Evolutionary conservation across 2,329 filamentous ascomycete species (phyloP).

Genomic region (Epichloe gansuensis): DNA sequence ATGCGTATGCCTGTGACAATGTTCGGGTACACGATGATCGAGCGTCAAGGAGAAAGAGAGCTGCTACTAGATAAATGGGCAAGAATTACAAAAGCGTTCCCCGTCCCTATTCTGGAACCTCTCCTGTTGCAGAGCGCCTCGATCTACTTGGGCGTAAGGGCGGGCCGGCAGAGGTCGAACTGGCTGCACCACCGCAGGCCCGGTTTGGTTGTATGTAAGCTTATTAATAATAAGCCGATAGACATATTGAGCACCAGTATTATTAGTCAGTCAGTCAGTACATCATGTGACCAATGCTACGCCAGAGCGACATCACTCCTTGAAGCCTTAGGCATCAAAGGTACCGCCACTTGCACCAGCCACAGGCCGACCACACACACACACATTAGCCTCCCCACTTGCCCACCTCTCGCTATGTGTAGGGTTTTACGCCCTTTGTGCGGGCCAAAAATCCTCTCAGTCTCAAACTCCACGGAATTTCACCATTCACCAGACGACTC

Average conservation of each 20-base stretch:
- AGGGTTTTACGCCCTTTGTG: constrained; percentile 27
- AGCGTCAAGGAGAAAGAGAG: background rate
- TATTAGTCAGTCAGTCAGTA: background rate
- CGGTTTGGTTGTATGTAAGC: too few species aligned
- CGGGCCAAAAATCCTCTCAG: constrained; percentile 23
- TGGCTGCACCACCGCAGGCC: background rate
- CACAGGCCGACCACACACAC: background rate
- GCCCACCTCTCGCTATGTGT: constrained; percentile 10
- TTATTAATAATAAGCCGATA: too few species aligned
- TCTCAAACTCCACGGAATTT: constrained; percentile 19
- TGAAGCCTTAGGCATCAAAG: background rate
- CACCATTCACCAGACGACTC: constrained; percentile 24
- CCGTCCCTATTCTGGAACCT: constrained; percentile 8
- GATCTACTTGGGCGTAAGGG: background rate
- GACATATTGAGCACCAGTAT: too few species aligned
- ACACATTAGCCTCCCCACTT: background rate
- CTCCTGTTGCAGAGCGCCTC: background rate
- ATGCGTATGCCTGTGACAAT: background rate
- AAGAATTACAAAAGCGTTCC: constrained; percentile 8
- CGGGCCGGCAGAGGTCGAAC: background rate
- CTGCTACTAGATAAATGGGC: background rate
- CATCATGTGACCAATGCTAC: too few species aligned
- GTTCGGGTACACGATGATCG: background rate
- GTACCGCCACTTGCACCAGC: background rate
- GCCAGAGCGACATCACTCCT: too few species aligned